These are phyloP conservation scores for Pseudonectria foliicola DNA, from an alignment of 2,329 filamentous ascomycete species.

Conservation along the genomic window DNA sequence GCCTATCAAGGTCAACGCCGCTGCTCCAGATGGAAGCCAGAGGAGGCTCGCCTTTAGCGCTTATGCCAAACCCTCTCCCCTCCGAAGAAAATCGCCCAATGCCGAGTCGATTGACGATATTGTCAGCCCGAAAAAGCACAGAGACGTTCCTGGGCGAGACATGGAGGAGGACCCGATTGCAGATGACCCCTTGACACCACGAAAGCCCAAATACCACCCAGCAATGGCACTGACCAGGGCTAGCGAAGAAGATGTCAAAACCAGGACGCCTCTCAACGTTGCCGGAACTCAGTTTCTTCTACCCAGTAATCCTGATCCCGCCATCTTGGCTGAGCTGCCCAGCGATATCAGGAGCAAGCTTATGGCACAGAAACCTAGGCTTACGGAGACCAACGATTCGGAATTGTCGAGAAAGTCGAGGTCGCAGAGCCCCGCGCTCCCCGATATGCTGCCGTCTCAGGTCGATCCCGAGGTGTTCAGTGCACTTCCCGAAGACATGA, in stretches of 20 bases:
- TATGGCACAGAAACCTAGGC: conserved; percentile 46
- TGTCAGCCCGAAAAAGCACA: conserved; percentile 29
- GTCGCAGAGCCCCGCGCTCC: conserved; percentile 34
- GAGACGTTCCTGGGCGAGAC: conserved; percentile 20
- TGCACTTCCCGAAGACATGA: conserved; percentile 78
- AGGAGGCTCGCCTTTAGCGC: conserved; percentile 66
- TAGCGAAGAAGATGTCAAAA: conserved; percentile 42
- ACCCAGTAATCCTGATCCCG: conserved; percentile 72
- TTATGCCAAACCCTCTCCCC: conserved; percentile 32
- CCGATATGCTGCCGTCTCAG: conserved; percentile 58
- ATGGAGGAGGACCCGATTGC: conserved; percentile 44
- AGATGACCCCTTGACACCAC: conserved; percentile 46
- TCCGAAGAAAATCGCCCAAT: conserved; percentile 31
- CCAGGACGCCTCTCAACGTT: conserved; percentile 67
- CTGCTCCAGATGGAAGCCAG: conserved; percentile 67
- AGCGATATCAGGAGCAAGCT: conserved; percentile 74
- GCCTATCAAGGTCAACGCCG: conserved; percentile 54
- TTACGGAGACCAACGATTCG: conserved; percentile 13
- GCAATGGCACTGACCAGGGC: conserved; percentile 45
- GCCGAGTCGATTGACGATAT: conserved; percentile 46
- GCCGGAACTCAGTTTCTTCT: conserved; percentile 88
- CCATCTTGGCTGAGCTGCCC: conserved; percentile 77
- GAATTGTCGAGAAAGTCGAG: conserved; percentile 25
- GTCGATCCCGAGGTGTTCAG: conserved; percentile 79
- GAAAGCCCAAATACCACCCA: conserved; percentile 46